phyloP scores from a whole-genome alignment of 2,329 filamentous ascomycete genomes.

The Orbilia oligospora region DNA sequence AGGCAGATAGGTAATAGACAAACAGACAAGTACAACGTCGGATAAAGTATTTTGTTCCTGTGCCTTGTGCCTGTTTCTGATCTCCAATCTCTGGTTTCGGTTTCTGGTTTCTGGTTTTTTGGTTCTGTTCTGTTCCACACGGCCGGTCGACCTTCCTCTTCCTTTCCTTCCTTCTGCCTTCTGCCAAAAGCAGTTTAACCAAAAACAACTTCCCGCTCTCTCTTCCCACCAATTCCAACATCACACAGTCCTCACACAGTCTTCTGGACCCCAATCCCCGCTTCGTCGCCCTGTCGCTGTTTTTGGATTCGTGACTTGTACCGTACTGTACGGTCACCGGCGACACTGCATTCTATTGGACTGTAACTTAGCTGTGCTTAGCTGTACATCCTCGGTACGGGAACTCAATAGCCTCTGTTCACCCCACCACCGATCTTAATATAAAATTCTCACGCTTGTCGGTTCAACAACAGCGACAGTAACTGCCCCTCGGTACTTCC shows the following conservation, averaged over 20 bases:
- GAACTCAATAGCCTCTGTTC: neutral
- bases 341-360: neutral
- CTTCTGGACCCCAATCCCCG: neutral
- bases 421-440: neutral
- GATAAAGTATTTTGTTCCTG: slow-evolving; percentile 3
- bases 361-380: neutral
- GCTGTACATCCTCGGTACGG: slow-evolving; percentile 1
- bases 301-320: neutral
- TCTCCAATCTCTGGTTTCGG: neutral
- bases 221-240: slow-evolving; percentile 8
- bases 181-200: neutral
- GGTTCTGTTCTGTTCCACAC: slow-evolving; percentile 19
- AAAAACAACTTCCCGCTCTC: slow-evolving; percentile 31
- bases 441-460: neutral
- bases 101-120: neutral
- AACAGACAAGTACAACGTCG: neutral
- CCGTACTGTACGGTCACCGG: neutral
- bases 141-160: slow-evolving; percentile 41
- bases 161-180: slow-evolving; percentile 30
- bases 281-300: slow-evolving; percentile 6
- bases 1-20: neutral
- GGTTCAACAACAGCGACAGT: neutral
- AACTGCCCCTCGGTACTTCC: neutral
- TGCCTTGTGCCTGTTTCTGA: neutral
- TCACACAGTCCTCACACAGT: neutral